These are phyloP conservation scores for Eimeria praecox DNA, from an alignment of 169 alveolate genomes.

Conservation along the genomic window DNA sequence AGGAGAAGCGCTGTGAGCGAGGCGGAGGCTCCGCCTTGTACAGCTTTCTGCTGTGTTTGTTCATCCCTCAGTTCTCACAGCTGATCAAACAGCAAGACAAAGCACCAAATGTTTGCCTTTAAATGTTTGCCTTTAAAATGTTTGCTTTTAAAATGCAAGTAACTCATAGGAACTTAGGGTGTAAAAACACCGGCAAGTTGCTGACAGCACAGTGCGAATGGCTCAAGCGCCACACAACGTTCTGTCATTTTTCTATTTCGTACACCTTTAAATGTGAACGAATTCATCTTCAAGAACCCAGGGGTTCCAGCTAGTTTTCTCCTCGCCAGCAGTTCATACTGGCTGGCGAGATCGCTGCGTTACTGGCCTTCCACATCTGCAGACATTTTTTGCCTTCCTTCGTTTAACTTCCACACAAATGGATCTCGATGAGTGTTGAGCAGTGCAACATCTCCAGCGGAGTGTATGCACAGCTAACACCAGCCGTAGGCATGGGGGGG, in stretches of 20 bases:
- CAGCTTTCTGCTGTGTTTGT: not conserved
- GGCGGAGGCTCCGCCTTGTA: not conserved
- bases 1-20: not conserved
- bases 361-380: not conserved
- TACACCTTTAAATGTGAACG: not conserved
- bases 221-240: not conserved
- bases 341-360: not conserved
- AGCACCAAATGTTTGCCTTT: not conserved
- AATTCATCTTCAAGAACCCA: not conserved
- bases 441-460: not conserved
- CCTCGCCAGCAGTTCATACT: not conserved
- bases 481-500: slow-evolving; percentile 74
- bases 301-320: not conserved
- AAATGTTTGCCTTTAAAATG: not conserved
- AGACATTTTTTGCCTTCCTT: not conserved
- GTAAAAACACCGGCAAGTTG: not conserved
- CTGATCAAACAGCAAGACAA: not conserved
- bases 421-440: not conserved
- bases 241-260: not conserved
- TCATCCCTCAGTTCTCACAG: not conserved
- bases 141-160: not conserved
- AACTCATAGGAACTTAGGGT: not conserved
- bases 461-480: slow-evolving; percentile 60
- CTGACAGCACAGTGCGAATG: not conserved
- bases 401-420: not conserved